phyloP scores from a whole-genome alignment of 805 yeast species.

The Saccharomycopsis sp. region DNA sequence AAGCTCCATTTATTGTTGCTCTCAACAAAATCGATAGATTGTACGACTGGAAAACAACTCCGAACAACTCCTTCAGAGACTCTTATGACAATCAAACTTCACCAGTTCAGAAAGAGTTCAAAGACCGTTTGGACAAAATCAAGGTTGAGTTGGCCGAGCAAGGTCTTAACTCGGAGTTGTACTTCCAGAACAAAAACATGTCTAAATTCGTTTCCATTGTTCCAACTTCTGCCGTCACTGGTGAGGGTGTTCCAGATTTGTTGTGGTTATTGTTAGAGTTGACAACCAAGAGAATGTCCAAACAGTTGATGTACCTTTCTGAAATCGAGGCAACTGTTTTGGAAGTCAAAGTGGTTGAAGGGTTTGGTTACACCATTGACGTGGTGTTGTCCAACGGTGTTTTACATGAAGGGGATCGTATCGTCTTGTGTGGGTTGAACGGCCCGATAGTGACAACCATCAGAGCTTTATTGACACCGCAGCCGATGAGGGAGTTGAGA shows the following conservation, averaged over 20 bases:
- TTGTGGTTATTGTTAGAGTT: conserved; percentile 90
- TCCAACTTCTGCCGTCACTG: conserved; percentile 98
- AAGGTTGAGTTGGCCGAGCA: conserved; percentile 93
- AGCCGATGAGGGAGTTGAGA: conserved; percentile 92
- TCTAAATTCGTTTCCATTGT: conserved; percentile 91
- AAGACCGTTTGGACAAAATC: conserved; percentile 75
- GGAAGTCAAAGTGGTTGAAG: conserved; percentile 97
- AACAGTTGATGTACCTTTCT: conserved; percentile 92
- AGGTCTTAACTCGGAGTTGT: conserved; percentile 94
- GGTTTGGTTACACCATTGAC: conserved; percentile 97
- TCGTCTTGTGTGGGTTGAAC: conserved; percentile 94
- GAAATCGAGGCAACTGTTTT: conserved; percentile 91
- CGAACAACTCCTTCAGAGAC: conserved; percentile 94
- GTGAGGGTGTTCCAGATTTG: conserved; percentile 99
- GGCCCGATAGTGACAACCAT: conserved; percentile 97
- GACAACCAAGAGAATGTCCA: conserved; percentile 98
- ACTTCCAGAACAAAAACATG: conserved; percentile 90
- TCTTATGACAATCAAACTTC: conserved; percentile 74
- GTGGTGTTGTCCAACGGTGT: conserved; percentile 96
- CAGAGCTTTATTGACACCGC: conserved; percentile 94
- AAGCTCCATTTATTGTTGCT: conserved; percentile 97
- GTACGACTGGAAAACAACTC: conserved; percentile 85
- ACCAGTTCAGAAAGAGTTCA: conserved; percentile 87
- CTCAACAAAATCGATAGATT: conserved; percentile 95
- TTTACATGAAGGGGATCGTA: conserved; percentile 87